Evolutionary conservation across 345 rosid genomes (phyloP), one percentile per base, ranked within the genome.

Genomic region (Eucalyptus dawsonii): DNA sequence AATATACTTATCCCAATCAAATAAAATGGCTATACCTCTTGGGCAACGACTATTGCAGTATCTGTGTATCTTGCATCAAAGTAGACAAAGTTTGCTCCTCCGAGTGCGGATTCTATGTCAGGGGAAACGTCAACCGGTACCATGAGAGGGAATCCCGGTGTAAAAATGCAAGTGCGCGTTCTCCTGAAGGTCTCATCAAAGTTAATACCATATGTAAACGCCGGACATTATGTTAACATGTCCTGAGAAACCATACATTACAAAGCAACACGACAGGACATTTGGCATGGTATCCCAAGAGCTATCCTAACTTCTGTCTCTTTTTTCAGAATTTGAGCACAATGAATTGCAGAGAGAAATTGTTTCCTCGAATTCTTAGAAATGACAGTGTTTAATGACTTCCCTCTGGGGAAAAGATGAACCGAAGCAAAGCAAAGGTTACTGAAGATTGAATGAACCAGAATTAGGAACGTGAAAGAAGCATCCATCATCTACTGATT

Each of bases 91-190:
- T 34, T 34, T 34, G 34, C 34, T 34, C 34, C 34, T 34, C 3
- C 34, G 34, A 34, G 34, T 34, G 34, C 34, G 34, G 34, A 34
- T 34, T 34, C 3, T 34, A 34, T 2, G 34, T 3, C 3, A 2
- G 34, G 3, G 34, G 34, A 34, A 34, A 34, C 34, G 34, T 34
- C 34, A 34, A 3, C 34, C 34, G 34, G 34, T 34, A 2, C 34
- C 34, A 34, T 34, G 34, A 34, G 34, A 34, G 34, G 34, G 34
- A 3, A 34, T 34, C 34, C 34, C 34, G 34, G n/a, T n/a, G n/a
- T n/a, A 89, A 96, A 97, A 88, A 97, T 97, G 91, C 99, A 97
- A 31, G 99, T 97, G 11, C 99, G 98, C 34, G 98, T 97, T 92
- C 96, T 94, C 94, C 99, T 97, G 93, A 72, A 92, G 90, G 87